Evolutionary conservation across 805 yeast species (phyloP), one percentile per base, ranked within the genome.

Genomic region (Grigorovia humatica): DNA sequence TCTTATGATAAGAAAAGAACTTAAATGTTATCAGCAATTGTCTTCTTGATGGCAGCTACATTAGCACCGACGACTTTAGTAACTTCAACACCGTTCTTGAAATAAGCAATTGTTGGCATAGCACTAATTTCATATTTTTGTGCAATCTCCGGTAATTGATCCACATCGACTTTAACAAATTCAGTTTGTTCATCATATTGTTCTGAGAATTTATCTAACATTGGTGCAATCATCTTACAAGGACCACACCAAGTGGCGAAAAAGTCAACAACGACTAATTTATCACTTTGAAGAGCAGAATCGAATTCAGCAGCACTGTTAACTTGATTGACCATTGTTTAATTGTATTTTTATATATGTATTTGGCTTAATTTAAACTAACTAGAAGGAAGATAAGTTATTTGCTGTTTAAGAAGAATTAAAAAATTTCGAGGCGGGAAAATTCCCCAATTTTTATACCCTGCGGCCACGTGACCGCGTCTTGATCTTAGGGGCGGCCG

Each of bases 231-330:
- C 82, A 87, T 87, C 79, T 91, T 93, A 78, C 99, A 91, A 56
- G 99, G 98, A 61, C 97, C 97, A 73, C 99, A 91, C 97, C 98
- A 93, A 55, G 90, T 82, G 63, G 98, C 98, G 67, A 80, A 90
- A 76, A 91, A 93, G 76, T 93, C 98, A 60, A 93, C 88, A 61
- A 93, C 90, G 60, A 88, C 90, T 66, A 88, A 76, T 62, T 85
- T 86, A 59, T 79, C 79, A 53, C 70, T 61, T 51, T 70, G 58
- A 64, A 86, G 76, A 58, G 82, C 84, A 54, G 75, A 74, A 51
- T 79, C 73, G 78, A 90, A 91, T 69, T 89, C 90, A 51, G 68
- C 70, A 54, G 73, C 68, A 51, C 76, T 59, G 15, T 69, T 58
- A 54, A 83, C 69, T 62, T 73, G 76, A 60, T 72, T 57, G 59